Evolutionary conservation across 2,329 filamentous ascomycete genomes (phyloP), one percentile per base, ranked within the genome.

Genomic region (Aureobasidium lini): DNA sequence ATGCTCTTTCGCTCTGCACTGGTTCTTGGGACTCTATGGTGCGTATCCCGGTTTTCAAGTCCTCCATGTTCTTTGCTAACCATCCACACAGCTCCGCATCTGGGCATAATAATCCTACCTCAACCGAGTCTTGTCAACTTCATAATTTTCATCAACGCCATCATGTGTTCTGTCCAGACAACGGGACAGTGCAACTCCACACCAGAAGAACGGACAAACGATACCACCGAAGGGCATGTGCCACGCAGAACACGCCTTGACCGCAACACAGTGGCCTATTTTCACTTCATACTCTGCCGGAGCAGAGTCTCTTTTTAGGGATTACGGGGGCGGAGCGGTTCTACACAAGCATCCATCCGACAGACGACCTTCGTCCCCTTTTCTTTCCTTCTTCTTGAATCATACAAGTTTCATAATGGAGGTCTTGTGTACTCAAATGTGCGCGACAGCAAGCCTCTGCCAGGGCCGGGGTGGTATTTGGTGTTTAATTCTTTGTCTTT

Each of bases 1-100:
- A 99, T 72, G 94, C 93, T 64, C 96, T 97, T 79, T 97, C 93
- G 80, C 82, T 99, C 79, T 97, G 94, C 84, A 99, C 94, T 71
- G 94, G 94, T 75, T 99, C 94, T 67, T 99, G 94, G 94, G 94
- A 99, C 79, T 96, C 94, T 70, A 83, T 96, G 81, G 94, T 97
- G 6, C 31, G 50, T 29, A 23, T 23, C 29, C n/a, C 6, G 44
- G 23, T n/a, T 39, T 46, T 16, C 18, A 7, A 15, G 10, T 4
- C 42, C 23, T 28, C 29, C 18, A 1, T 15, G 16, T 39, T 48
- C 7, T 40, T 23, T 37, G 39, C 50, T 62, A 50, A 61, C 34
- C 16, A 39, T 18, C 40, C 18, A 47, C 49, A 46, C 66, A 80
- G 78, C 72, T 80, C 61, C 77, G 78, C 61, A 78, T 80, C 68